Base-by-base conservation (phyloP, 2,329 filamentous ascomycete species). In the Coniella lustricola region DNA sequence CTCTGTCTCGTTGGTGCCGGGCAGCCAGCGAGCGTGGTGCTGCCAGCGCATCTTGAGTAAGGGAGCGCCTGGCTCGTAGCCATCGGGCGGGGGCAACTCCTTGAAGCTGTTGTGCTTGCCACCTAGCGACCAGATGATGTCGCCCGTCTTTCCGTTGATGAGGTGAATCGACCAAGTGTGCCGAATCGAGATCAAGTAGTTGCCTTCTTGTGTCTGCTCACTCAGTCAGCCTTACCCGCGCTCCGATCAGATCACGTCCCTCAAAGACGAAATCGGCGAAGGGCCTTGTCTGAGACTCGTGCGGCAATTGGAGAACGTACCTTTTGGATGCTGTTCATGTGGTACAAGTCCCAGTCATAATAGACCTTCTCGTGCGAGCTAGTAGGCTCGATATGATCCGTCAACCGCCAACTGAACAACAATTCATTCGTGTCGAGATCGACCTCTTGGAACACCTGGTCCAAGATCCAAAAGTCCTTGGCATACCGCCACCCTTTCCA, bases 101-200 rank as follows among this genome's bases (percentile, higher is more conserved):
- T 59, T 57, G 48, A 77, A 76, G 44, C 67, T 64, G 29, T 70
- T 76, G 43, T 62, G 58, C 44, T 67, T 64, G 25, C 77, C 77
- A 16, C 74, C 73, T 4, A 81, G 62, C 33, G 69, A 70, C 77
- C 77, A 81, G 14, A 52, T 40, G 17, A 77, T 64, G 33, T 74
- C 60, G 36, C 76, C 75, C 3, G 70, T 69, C 7, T 62, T 63
- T n/a, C 67, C 64, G 49, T 72, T 69, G 55, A 81, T 69, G 44
- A 69, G 70, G 29, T 65, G 64, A 10, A 79, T 62, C 16, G 69
- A 66, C 55, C 69, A 69, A 43, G 68, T 65, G 56, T 78, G 68
- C 2, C 75, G 71, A 1, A 71, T 66, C 0, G 75, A 80, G 32
- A 81, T 65, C 12, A 81, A 60, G 46, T 77, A 81, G 56, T 80